Evolutionary conservation across 164 flowering plant genomes (phyloP).

Genomic region (Kingdonia uniflora): DNA sequence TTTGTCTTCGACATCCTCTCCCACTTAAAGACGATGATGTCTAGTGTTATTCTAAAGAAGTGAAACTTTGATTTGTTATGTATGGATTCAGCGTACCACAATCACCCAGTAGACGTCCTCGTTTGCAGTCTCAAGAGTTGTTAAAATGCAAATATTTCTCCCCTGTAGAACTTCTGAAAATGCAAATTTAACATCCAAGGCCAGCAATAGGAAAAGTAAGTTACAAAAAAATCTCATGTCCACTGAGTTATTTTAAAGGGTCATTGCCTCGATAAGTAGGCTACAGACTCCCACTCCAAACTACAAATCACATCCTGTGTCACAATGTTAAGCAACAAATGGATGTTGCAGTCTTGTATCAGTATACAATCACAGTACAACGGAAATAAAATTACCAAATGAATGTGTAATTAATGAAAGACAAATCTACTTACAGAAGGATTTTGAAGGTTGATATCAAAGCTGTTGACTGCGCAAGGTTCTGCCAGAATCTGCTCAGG

Average conservation of each 20-base stretch:
- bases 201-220: not conserved
- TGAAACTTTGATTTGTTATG: no score
- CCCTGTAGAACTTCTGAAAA: no score
- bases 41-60: no score
- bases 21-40: no score
- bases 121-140: no score
- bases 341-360: not conserved
- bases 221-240: not conserved
- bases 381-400: not conserved
- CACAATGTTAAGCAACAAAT: slow-evolving; percentile 3
- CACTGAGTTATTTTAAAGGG: not conserved
- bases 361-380: not conserved
- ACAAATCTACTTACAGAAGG: slow-evolving; percentile 50
- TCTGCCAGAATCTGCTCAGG: slow-evolving; percentile 68
- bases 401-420: not conserved
- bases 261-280: slow-evolving; percentile 42
- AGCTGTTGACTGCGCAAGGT: slow-evolving; percentile 82
- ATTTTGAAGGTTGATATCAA: slow-evolving; percentile 77
- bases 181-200: no score
- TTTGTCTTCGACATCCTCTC: no score
- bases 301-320: slow-evolving; percentile 74
- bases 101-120: no score
- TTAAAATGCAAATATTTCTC: no score
- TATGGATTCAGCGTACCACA: no score
- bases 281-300: slow-evolving; percentile 90